Conservation (phyloP, 495 filamentous ascomycete species). For the Neurospora sp. region DNA sequence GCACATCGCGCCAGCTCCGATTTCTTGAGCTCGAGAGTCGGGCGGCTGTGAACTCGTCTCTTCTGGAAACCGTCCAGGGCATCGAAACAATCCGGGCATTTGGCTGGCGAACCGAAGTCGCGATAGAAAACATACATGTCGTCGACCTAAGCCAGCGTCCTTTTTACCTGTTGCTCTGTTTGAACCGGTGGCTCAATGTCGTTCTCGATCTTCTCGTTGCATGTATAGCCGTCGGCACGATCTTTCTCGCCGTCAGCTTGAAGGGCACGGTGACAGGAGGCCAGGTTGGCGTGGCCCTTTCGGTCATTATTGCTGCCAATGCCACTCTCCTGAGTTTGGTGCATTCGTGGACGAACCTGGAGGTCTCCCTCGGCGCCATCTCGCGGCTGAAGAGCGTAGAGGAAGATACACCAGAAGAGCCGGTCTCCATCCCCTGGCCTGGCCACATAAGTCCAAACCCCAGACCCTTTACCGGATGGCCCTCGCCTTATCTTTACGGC, state of each 20-base stretch:
- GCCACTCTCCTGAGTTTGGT: conserved; percentile 25
- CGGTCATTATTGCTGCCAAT: conserved; percentile 20
- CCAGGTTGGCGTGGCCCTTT: conserved; percentile 21
- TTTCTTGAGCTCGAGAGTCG: conserved; percentile 54
- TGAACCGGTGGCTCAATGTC: conserved; percentile 37
- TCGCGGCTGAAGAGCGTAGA: conserved; percentile 33
- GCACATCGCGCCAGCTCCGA: conserved; percentile 55
- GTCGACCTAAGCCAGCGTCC: conserved; percentile 31
- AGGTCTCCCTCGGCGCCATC: conserved; percentile 44
- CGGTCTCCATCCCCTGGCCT: background rate
- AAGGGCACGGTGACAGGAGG: conserved; percentile 18
- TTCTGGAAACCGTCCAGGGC: conserved; percentile 41
- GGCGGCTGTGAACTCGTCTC: conserved; percentile 49
- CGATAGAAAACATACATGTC: conserved; percentile 9
- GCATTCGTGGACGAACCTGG: conserved; percentile 35
- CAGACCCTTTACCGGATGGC: background rate
- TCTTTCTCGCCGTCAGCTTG: conserved; percentile 30
- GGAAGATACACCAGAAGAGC: conserved; percentile 15
- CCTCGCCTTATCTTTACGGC: background rate
- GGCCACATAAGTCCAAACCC: background rate
- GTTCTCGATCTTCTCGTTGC: conserved; percentile 33
- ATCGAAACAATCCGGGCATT: conserved; percentile 39
- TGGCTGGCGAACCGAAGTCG: conserved; percentile 24
- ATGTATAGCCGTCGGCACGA: conserved; percentile 29
- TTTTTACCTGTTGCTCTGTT: conserved; percentile 31